These are phyloP conservation scores for Nigrospora sphaerica DNA, from an alignment of 2,329 filamentous ascomycete species.

Conservation along the genomic window DNA sequence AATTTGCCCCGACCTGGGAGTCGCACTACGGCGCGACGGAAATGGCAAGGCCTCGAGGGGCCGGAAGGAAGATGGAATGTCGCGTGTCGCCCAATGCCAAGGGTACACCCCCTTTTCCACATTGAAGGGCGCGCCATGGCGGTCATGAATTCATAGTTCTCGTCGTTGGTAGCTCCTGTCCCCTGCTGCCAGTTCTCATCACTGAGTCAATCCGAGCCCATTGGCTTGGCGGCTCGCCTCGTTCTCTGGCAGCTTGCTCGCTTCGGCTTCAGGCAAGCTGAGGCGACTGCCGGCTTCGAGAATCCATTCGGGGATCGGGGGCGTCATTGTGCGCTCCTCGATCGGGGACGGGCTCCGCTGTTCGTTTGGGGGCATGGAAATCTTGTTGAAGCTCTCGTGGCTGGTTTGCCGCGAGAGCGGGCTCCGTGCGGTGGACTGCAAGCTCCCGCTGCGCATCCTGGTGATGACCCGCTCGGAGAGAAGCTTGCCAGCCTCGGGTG, in stretches of 20 bases:
- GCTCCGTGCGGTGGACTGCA: constrained; percentile 34
- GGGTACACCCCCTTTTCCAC: too few relatives aligned
- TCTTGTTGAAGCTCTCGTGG: constrained; percentile 36
- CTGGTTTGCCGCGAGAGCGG: constrained; percentile 44
- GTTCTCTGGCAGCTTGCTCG: constrained; percentile 24
- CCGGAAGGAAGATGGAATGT: too few relatives aligned
- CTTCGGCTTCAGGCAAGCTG: constrained; percentile 40
- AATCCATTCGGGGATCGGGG: constrained; percentile 56
- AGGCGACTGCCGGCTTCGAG: constrained; percentile 44
- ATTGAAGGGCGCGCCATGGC: too few relatives aligned
- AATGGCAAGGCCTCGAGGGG: too few relatives aligned
- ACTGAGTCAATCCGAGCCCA: background rate
- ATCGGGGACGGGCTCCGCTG: constrained; percentile 11
- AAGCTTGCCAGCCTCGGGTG: constrained; percentile 60
- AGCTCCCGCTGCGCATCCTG: constrained; percentile 49
- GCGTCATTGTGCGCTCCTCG: constrained; percentile 44
- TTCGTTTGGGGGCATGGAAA: constrained; percentile 12
- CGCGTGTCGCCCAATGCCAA: too few relatives aligned
- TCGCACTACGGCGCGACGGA: too few relatives aligned
- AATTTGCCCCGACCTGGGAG: too few relatives aligned
- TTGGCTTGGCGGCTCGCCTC: constrained; percentile 1
- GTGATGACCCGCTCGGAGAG: constrained; percentile 48
- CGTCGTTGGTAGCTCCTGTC: background rate
- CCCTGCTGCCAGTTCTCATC: constrained; percentile 10
- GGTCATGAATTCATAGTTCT: constrained; percentile 1